Percentiles rank a stretch among this genome's conserved stretches.
Evolutionary conservation across 352 stramenopile species (phyloP).

Genomic region (Thalassiosira livingstoniorum): DNA sequence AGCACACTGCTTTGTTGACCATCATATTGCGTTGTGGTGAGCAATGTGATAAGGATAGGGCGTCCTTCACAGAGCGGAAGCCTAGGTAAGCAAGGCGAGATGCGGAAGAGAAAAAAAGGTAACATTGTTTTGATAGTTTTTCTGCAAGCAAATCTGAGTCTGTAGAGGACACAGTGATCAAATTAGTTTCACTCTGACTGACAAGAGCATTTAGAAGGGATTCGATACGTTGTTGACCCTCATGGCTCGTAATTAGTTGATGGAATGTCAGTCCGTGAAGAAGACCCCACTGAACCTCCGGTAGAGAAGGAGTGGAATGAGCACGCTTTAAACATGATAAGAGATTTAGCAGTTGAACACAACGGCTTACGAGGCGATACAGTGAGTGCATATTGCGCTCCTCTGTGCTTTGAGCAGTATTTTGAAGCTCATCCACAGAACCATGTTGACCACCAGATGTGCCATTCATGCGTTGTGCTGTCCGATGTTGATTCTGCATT

Average conservation of each 20-base stretch:
- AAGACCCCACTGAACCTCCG: constrained; percentile 82
- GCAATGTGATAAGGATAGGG: constrained; percentile 44
- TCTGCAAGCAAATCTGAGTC: constrained; percentile 76
- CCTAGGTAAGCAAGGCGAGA: constrained; percentile 82
- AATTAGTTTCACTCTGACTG: constrained; percentile 53
- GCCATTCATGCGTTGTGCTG: constrained; percentile 31
- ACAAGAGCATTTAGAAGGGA: constrained; percentile 80
- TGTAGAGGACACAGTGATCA: constrained; percentile 43
- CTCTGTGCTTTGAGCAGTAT: constrained; percentile 64
- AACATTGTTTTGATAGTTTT: constrained; percentile 77
- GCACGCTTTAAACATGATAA: constrained; percentile 71
- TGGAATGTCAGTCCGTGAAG: constrained; percentile 79
- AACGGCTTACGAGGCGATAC: constrained; percentile 78
- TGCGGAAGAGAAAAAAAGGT: constrained; percentile 83
- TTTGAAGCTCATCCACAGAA: constrained; percentile 56
- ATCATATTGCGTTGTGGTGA: constrained; percentile 46
- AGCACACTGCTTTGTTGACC: constrained; percentile 60
- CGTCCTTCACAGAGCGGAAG: constrained; percentile 75
- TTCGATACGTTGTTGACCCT: constrained; percentile 80
- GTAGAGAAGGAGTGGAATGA: constrained; percentile 67
- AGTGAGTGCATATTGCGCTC: constrained; percentile 84
- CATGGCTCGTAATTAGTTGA: constrained; percentile 69
- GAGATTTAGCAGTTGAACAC: constrained; percentile 78
- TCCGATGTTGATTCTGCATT: constrained; percentile 66
- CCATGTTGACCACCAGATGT: constrained; percentile 25